Evolutionary conservation across 148 eudicot species (phyloP).

Genomic region (Chenopodium formosanum): DNA sequence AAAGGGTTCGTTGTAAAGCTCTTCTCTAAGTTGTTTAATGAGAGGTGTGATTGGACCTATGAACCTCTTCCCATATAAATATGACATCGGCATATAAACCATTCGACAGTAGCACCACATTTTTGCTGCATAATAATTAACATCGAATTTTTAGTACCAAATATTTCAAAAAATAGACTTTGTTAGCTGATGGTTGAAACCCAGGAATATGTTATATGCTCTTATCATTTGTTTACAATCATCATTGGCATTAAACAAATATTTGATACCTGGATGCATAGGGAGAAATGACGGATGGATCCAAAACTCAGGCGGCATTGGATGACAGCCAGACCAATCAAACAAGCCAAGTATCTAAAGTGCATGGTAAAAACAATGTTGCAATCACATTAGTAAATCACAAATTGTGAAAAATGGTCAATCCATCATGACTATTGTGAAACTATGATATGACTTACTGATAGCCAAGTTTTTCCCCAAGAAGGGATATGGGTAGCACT

Average conservation of each 20-base stretch:
- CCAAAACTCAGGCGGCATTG: constrained; percentile 45
- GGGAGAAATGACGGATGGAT: constrained; percentile 36
- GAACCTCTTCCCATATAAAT: constrained; percentile 8
- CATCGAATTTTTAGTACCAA: neutral
- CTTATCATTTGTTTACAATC: no score
- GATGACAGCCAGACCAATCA: constrained; percentile 43
- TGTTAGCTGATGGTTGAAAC: no score
- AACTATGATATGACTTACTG: constrained; percentile 25
- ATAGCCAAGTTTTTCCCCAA: constrained; percentile 55
- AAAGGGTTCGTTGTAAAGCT: constrained; percentile 34
- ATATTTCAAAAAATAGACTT: no score
- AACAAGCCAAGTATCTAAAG: constrained; percentile 36
- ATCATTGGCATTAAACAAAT: no score
- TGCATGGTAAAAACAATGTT: neutral
- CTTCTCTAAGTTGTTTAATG: constrained; percentile 35
- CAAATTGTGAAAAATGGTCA: no score
- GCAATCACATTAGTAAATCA: neutral
- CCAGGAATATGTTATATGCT: no score
- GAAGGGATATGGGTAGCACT: constrained; percentile 43
- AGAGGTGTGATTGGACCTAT: constrained; percentile 40
- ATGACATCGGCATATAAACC: constrained; percentile 47
- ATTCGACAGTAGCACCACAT: constrained; percentile 35
- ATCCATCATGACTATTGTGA: no score
- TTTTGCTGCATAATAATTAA: constrained; percentile 25
- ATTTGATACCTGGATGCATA: constrained; percentile 33